Conservation (phyloP, 306 rosid genomes). For the Phaseolus lunatus region DNA sequence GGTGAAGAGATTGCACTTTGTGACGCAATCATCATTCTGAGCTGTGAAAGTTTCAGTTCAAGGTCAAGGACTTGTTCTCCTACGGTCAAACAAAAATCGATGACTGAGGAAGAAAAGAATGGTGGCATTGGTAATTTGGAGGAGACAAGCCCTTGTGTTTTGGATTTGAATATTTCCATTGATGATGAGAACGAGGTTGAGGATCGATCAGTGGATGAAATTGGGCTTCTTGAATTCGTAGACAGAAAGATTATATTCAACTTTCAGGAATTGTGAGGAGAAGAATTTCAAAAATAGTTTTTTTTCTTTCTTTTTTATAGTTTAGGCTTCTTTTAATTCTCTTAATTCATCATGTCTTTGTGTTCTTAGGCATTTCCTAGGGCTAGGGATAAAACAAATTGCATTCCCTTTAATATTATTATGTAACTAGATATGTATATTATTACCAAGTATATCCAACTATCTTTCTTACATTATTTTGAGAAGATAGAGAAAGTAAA, state of each 20-base stretch:
- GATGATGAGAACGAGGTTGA: conserved; percentile 55
- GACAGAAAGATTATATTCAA: conserved; percentile 83
- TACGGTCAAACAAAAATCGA: conserved; percentile 49
- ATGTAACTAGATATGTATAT: conserved; percentile 59
- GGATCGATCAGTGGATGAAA: conserved; percentile 64
- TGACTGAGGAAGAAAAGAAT: conserved; percentile 36
- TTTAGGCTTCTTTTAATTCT: conserved; percentile 42
- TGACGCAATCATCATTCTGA: conserved; percentile 82
- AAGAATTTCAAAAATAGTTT: conserved; percentile 8
- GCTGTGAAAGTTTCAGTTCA: conserved; percentile 81
- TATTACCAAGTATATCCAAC: conserved; percentile 27
- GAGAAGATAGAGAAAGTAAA: not conserved
- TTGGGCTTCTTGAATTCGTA: conserved; percentile 83
- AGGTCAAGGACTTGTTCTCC: conserved; percentile 94
- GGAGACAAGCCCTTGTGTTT: conserved; percentile 63
- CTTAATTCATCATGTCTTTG: conserved; percentile 53
- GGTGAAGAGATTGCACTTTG: conserved; percentile 70
- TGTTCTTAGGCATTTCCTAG: conserved; percentile 48
- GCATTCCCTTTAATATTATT: conserved; percentile 29
- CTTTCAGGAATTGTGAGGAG: conserved; percentile 62
- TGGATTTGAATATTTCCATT: conserved; percentile 93
- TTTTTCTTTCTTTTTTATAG: not conserved
- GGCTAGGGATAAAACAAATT: conserved; percentile 39
- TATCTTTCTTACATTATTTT: conserved; percentile 23
- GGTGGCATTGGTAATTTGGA: conserved; percentile 35